Percentiles rank a stretch among this genome's conserved stretches.
Evolutionary conservation across 805 yeast genomes (phyloP).

Genomic region (Metschnikowia colocasiae): DNA sequence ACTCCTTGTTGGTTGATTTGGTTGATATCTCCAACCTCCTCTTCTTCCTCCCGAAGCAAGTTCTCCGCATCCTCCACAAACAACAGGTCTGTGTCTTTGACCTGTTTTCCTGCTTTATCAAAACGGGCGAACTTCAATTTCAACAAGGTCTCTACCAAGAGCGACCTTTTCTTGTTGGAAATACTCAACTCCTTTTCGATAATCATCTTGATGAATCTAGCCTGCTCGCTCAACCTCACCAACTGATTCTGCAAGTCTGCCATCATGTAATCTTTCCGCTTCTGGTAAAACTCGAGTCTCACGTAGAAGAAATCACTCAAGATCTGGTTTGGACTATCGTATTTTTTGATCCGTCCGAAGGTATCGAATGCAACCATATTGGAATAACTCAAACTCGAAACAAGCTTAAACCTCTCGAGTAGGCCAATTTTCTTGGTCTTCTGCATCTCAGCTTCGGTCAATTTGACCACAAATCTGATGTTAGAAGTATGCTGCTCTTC

Average conservation of each 20-base stretch:
- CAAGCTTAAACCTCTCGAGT: constrained; percentile 77
- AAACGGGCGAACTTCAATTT: constrained; percentile 70
- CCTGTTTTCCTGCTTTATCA: constrained; percentile 64
- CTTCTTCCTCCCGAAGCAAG: constrained; percentile 40
- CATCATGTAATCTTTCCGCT: constrained; percentile 78
- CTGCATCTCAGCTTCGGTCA: constrained; percentile 78
- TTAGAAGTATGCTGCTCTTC: constrained; percentile 88
- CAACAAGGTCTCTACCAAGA: constrained; percentile 60
- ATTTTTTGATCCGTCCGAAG: constrained; percentile 79
- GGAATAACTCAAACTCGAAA: constrained; percentile 61
- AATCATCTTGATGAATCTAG: constrained; percentile 86
- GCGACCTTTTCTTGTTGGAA: constrained; percentile 68
- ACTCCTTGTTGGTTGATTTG: constrained; percentile 21
- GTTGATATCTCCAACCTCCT: constrained; percentile 29
- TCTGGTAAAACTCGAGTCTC: constrained; percentile 85
- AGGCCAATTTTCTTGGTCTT: constrained; percentile 73
- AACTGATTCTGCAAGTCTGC: constrained; percentile 68
- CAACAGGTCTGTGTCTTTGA: constrained; percentile 32
- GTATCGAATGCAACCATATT: constrained; percentile 98
- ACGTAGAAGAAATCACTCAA: constrained; percentile 80
- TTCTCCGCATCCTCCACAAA: constrained; percentile 26
- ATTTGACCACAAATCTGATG: constrained; percentile 72
- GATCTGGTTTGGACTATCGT: constrained; percentile 71
- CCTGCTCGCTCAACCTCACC: constrained; percentile 74
- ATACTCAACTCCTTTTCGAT: constrained; percentile 69